These are phyloP conservation scores for Diphasiastrum complanatum DNA, from an alignment of 83 land plant genomes.

Conservation along the genomic window DNA sequence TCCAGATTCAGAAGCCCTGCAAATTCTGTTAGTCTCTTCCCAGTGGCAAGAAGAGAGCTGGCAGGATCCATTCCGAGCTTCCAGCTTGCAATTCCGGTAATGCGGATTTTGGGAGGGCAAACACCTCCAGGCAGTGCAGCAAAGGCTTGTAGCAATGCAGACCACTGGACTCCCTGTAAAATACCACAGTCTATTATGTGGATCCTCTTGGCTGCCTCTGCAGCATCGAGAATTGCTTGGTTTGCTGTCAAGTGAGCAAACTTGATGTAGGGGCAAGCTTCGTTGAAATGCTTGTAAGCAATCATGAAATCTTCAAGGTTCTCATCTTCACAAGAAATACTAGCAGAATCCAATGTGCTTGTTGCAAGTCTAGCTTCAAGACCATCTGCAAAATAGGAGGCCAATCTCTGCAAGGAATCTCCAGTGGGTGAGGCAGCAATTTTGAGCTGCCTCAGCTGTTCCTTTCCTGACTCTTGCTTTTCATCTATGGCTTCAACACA, in stretches of 20 bases:
- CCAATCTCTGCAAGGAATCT: neutral
- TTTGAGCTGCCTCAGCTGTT: neutral
- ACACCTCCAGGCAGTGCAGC: neutral
- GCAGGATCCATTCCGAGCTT: neutral
- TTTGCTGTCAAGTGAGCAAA: neutral
- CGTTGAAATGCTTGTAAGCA: neutral
- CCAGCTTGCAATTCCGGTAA: neutral
- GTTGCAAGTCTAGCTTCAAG: neutral
- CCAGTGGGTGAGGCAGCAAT: neutral
- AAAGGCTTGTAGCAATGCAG: slow-evolving; percentile 2
- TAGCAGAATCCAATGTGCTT: no score
- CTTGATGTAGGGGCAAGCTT: neutral
- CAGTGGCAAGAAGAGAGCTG: neutral
- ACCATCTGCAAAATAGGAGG: neutral
- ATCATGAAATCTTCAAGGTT: neutral
- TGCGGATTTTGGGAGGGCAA: neutral
- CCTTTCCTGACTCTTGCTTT: neutral
- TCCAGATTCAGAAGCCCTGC: neutral
- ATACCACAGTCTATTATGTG: neutral
- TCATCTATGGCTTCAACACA: neutral
- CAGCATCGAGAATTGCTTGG: neutral
- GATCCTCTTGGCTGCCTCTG: neutral
- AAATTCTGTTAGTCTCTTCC: neutral
- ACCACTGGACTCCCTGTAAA: neutral
- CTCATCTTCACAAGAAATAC: neutral